These are phyloP conservation scores for Trichoderma asperellum DNA, from an alignment of 2,329 filamentous ascomycete genomes.

Conservation along the genomic window DNA sequence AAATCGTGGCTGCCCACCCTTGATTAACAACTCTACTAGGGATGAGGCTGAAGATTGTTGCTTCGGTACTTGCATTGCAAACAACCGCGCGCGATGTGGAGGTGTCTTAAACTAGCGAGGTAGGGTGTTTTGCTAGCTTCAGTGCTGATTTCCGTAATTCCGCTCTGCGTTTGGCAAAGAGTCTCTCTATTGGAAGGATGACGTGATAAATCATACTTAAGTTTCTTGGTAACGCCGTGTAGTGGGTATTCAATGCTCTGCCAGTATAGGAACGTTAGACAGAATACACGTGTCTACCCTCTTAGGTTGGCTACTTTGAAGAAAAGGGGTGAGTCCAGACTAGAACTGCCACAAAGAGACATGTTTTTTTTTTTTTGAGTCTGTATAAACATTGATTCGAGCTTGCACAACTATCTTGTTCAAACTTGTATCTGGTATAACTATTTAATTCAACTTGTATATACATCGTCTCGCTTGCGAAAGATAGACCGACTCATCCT, in stretches of 20 bases:
- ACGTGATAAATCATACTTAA: neutral
- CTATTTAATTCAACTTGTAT: neutral
- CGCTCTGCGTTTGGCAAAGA: neutral
- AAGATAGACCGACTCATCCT: neutral
- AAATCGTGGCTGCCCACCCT: neutral
- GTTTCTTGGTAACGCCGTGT: neutral
- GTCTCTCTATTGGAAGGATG: neutral
- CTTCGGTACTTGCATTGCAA: neutral
- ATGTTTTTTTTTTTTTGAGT: neutral
- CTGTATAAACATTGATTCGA: neutral
- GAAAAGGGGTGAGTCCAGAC: neutral
- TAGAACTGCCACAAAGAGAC: no score
- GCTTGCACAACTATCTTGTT: neutral
- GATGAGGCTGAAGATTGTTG: neutral
- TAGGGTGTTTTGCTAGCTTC: neutral
- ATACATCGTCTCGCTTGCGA: neutral
- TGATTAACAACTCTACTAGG: neutral
- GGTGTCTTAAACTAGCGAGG: neutral
- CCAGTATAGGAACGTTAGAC: neutral
- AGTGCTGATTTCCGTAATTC: conserved; percentile 4
- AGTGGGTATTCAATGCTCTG: neutral
- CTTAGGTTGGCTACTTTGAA: neutral
- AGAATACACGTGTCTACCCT: neutral
- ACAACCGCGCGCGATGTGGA: conserved; percentile 1
- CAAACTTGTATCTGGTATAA: neutral